Evolutionary conservation across 495 filamentous ascomycete species (phyloP).

Genomic region (Xylaria sp.): DNA sequence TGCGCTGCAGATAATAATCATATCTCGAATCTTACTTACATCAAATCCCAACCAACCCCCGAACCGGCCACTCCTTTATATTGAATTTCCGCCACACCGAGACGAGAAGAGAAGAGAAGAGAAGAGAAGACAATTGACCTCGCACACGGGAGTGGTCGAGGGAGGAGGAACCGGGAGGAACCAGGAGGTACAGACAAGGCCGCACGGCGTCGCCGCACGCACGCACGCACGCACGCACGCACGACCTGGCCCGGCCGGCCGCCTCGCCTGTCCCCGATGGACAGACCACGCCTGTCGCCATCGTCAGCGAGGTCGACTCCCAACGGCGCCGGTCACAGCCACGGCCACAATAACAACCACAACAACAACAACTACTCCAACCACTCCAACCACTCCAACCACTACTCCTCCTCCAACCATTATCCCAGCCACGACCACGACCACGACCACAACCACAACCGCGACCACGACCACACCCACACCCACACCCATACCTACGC

Average conservation of each 20-base stretch:
- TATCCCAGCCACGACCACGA: neutral
- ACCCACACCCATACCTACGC: slow-evolving; percentile 5
- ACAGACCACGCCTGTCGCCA: slow-evolving; percentile 15
- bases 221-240: no score
- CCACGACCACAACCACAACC: neutral
- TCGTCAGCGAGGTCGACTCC: slow-evolving; percentile 20
- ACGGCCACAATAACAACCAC: neutral
- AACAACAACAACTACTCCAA: neutral
- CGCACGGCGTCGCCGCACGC: slow-evolving; percentile 17
- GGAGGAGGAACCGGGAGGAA: slow-evolving; percentile 14
- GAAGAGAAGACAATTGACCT: slow-evolving; percentile 19
- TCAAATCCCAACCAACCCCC: neutral
- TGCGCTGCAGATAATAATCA: no score
- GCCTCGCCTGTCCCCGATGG: slow-evolving; percentile 14
- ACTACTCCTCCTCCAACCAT: no score
- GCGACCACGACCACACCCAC: neutral
- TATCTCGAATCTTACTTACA: no score
- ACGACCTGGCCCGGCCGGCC: slow-evolving; percentile 18
- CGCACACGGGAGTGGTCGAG: neutral
- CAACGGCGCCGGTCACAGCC: slow-evolving; percentile 19
- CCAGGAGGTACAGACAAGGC: slow-evolving; percentile 6
- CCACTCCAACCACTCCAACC: no score
- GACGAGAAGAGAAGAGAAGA: no score
- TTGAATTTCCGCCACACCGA: neutral
- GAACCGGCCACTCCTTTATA: slow-evolving; percentile 4